Evolutionary conservation across 257 asterid genomes (phyloP).

Genomic region (Gentiana straminea): DNA sequence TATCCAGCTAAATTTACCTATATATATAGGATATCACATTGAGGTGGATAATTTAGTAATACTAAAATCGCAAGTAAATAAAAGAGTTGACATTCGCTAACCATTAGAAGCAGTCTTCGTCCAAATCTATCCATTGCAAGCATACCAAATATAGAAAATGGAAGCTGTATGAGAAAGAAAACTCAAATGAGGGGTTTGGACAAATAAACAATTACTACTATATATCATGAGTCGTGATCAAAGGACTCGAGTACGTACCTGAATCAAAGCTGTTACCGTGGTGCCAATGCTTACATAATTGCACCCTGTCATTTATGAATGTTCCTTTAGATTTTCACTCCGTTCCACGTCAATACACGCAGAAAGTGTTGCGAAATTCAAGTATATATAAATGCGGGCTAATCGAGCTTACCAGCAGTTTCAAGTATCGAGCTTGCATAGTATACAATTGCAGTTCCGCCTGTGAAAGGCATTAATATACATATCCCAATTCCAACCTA

Average conservation of each 20-base stretch:
- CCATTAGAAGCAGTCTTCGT: conserved; percentile 1
- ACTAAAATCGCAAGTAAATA: neutral
- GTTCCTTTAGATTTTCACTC: too few relatives aligned
- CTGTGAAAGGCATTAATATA: neutral
- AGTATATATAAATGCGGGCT: neutral
- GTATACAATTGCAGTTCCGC: neutral
- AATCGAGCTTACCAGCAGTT: neutral
- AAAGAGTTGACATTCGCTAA: neutral
- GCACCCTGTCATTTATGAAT: neutral
- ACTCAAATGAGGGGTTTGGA: too few relatives aligned
- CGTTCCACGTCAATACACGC: too few relatives aligned
- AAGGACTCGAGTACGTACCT: neutral
- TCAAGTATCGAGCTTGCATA: conserved; percentile 4
- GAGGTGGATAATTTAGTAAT: too few relatives aligned
- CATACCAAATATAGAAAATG: neutral
- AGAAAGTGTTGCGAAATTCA: neutral
- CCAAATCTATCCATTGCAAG: conserved; percentile 3
- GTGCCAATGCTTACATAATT: neutral
- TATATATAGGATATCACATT: neutral
- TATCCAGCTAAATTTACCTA: conserved; percentile 10
- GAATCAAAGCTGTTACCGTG: neutral
- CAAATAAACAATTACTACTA: too few relatives aligned
- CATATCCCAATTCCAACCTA: conserved; percentile 4
- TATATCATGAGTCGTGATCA: too few relatives aligned
- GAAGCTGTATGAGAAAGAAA: neutral